These are phyloP conservation scores for Lodderomyces elongisporus DNA, from an alignment of 1,139 yeast genomes.

Conservation along the genomic window DNA sequence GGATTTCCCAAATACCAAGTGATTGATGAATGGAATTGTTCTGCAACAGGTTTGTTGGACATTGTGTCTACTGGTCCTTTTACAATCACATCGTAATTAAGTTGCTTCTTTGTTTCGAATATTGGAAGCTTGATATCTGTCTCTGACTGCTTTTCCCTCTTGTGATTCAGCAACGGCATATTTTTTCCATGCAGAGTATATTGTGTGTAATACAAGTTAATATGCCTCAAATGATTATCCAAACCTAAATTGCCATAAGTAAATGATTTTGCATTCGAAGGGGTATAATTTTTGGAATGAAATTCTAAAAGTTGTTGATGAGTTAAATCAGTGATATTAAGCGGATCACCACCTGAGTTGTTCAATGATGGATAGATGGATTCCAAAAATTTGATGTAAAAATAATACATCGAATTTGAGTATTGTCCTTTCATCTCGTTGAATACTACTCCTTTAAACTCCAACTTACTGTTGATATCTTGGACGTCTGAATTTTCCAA, in stretches of 20 bases:
- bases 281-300: conserved; percentile 75
- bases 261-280: conserved; percentile 81
- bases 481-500: conserved; percentile 64
- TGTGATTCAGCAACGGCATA: too few relatives aligned
- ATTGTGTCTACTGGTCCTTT: conserved; percentile 84
- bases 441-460: conserved; percentile 91
- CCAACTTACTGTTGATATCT: conserved; percentile 56
- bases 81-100: conserved; percentile 27
- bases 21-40: conserved; percentile 73
- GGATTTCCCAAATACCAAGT: conserved; percentile 88
- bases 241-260: conserved; percentile 82
- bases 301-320: conserved; percentile 74
- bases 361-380: conserved; percentile 79
- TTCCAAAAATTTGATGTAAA: conserved; percentile 79
- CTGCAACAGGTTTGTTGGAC: conserved; percentile 52
- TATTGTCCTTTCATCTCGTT: conserved; percentile 99
- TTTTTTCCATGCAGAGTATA: too few relatives aligned
- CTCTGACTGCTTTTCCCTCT: conserved; percentile 20
- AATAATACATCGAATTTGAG: conserved; percentile 81
- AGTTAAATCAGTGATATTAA: conserved; percentile 63
- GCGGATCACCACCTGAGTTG: conserved; percentile 95
- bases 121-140: conserved; percentile 25
- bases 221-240: conserved; percentile 52
- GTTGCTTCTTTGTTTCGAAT: conserved; percentile 14
- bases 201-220: conserved; percentile 46